A percentile compares a stretch with the other conserved stretches of the same genome.
Evolutionary conservation across 805 yeast genomes (phyloP).

Genomic region (Jamesozyma gamospora): DNA sequence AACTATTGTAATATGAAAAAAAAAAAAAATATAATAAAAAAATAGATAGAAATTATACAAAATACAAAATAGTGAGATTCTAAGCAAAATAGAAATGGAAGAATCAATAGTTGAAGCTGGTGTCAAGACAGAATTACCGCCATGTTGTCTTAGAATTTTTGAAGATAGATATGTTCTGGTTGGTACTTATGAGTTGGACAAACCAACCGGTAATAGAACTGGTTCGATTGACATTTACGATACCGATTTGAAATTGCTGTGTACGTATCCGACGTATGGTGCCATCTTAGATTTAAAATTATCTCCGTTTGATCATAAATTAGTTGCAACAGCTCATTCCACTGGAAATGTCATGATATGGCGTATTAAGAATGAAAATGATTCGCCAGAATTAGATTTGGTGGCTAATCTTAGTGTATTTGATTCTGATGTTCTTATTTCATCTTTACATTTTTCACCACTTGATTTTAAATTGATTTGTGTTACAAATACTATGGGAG

Average conservation of each 20-base stretch:
- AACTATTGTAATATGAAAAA: no score
- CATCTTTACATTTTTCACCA: constrained; percentile 55
- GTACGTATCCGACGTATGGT: constrained; percentile 33
- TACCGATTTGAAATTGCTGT: constrained; percentile 16
- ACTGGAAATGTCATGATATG: constrained; percentile 67
- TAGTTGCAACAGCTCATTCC: constrained; percentile 62
- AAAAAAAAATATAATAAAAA: no score
- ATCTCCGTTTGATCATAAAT: constrained; percentile 40
- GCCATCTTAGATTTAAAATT: constrained; percentile 76
- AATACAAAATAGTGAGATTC: neutral
- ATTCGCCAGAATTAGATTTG: constrained; percentile 13
- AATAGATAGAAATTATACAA: no score
- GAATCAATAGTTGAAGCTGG: constrained; percentile 13
- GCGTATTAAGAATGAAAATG: constrained; percentile 25
- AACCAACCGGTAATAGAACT: constrained; percentile 44
- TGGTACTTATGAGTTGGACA: constrained; percentile 75
- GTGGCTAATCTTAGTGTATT: constrained; percentile 36
- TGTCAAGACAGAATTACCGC: constrained; percentile 53
- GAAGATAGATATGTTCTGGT: constrained; percentile 41
- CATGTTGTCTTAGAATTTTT: constrained; percentile 65
- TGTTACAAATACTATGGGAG: constrained; percentile 64
- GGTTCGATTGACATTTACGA: constrained; percentile 49
- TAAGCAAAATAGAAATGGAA: constrained; percentile 3
- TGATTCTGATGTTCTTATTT: constrained; percentile 43
- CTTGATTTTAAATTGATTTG: constrained; percentile 30